phyloP scores from a whole-genome alignment of 2,329 filamentous ascomycete species.

The Aspergillus fumigatiaffinis region DNA sequence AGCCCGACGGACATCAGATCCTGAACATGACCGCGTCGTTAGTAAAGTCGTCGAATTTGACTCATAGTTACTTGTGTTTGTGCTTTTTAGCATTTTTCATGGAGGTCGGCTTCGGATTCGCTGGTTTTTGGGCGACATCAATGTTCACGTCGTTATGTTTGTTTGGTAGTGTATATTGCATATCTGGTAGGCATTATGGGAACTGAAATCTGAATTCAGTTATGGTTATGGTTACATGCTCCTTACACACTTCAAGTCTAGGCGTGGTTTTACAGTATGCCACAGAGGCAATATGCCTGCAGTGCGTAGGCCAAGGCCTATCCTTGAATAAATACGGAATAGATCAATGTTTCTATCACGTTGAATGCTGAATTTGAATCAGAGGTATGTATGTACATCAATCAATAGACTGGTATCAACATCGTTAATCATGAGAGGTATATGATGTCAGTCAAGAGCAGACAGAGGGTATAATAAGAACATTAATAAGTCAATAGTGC shows the following conservation, averaged over 20 bases:
- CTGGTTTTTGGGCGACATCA: neutral
- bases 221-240: neutral
- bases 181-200: neutral
- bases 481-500: neutral
- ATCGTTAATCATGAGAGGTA: neutral
- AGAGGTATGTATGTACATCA: neutral
- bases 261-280: too few relatives aligned
- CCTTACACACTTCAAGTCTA: neutral
- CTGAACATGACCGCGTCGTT: constrained; percentile 21
- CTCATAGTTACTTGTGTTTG: too few relatives aligned
- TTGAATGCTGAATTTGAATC: neutral
- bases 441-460: neutral
- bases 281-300: too few relatives aligned
- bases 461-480: neutral
- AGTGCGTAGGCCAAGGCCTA: neutral
- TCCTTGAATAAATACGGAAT: neutral
- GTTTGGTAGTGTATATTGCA: neutral
- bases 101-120: neutral
- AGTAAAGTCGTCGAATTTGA: constrained; percentile 40
- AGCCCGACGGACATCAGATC: constrained; percentile 9
- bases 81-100: neutral
- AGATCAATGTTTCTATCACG: neutral
- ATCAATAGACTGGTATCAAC: neutral
- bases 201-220: neutral
- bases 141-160: neutral